phyloP scores from a whole-genome alignment of 495 filamentous ascomycete species.

The Acidomyces sp. region DNA sequence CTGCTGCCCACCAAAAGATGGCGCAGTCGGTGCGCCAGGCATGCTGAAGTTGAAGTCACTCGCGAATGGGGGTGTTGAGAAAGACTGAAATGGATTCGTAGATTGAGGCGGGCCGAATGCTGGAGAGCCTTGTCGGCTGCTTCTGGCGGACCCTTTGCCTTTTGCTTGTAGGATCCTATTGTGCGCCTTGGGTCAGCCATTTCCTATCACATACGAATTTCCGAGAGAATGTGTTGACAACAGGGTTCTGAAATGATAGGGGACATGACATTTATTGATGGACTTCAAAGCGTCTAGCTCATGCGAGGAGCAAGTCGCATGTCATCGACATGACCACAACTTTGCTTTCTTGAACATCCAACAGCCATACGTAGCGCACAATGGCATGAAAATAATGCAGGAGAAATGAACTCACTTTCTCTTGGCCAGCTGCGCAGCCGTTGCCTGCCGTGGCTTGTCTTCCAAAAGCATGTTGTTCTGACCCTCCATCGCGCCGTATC shows the following conservation, averaged over 20 bases:
- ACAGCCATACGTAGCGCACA: not conserved
- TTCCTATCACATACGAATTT: too few relatives aligned
- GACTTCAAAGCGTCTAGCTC: not conserved
- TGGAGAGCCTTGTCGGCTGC: conserved; percentile 6
- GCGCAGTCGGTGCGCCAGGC: conserved; percentile 1
- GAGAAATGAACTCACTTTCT: conserved; percentile 19
- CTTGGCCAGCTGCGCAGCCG: conserved; percentile 20
- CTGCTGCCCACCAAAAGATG: conserved; percentile 6
- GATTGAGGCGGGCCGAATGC: not conserved
- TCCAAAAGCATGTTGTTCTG: not conserved
- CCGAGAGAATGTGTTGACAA: too few relatives aligned
- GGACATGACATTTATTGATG: not conserved
- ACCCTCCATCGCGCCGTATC: conserved; percentile 7
- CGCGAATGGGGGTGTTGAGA: conserved; percentile 11
- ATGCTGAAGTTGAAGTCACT: conserved; percentile 16
- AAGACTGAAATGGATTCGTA: conserved; percentile 14
- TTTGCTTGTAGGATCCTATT: conserved; percentile 13
- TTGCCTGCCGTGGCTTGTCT: conserved; percentile 16
- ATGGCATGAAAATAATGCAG: not conserved
- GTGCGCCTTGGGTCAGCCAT: too few relatives aligned
- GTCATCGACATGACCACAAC: not conserved
- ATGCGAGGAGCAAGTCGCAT: not conserved
- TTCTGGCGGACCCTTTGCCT: conserved; percentile 2
- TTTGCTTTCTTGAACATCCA: not conserved
- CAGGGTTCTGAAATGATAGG: too few relatives aligned